Evolutionary conservation across 2,329 filamentous ascomycete species (phyloP), one percentile per base, ranked within the genome.

Genomic region (Monilinia polystroma): DNA sequence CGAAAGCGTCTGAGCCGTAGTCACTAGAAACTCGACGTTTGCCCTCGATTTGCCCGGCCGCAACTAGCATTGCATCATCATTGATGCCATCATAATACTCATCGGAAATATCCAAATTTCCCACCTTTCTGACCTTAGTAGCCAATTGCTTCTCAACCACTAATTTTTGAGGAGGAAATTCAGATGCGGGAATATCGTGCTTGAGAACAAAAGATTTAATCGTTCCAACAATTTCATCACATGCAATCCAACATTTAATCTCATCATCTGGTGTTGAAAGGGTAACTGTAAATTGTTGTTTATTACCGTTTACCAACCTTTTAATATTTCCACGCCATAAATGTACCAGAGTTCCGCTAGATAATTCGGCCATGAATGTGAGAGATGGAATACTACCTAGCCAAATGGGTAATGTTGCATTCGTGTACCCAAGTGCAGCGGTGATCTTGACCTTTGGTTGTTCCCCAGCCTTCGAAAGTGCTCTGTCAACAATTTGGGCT

Each of bases 221-320:
- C 0, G 86, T 88, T 1, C 87, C 87, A 3, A 88, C 91, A 72
- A 98, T 90, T 54, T 92, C 89, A 78, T 97, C 94, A 71, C 93
- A 98, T 76, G 91, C 90, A 59, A 93, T 81, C 74, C 88, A 86
- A 68, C 87, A 91, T 32, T 82, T 82, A 45, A 95, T 84, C 3
- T 82, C 79, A 66, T 89, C 85, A 23, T 85, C 83, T 0, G 80
- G 75, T 5, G 79, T 79, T 1, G 77, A 82, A 26, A 92, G 75
- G 0, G 84, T 79, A 0, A 87, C 84, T 26, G 78, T 84, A 69
- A 90, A 89, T 0, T 81, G 77, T 2, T 93, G 75, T 12, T 87
- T 83, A 32, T 82, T 73, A 8, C 80, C 80, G 38, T 89, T 84
- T 0, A 83, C 81, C 11, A 97, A 76, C 68, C 86, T 89, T 69